These are phyloP conservation scores for Carex arenaria DNA, from an alignment of 202 grass and related monocot genomes.

Conservation along the genomic window DNA sequence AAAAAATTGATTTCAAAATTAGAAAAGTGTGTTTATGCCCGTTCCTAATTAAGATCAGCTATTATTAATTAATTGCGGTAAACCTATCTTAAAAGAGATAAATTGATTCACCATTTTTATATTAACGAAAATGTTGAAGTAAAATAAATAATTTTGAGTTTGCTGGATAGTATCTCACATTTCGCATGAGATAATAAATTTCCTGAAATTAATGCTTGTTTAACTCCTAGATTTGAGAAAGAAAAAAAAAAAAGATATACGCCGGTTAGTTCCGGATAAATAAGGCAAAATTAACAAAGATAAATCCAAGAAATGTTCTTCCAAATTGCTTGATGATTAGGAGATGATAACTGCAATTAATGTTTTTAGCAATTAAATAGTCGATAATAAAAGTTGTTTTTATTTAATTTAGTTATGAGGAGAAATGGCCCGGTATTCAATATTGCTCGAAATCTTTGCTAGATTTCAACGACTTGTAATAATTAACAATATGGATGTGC, in stretches of 20 bases:
- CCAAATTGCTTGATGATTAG: not conserved
- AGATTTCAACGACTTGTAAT: not conserved
- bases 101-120: too few relatives aligned
- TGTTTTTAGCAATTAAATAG: not conserved
- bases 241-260: not conserved
- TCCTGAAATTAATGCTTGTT: not conserved
- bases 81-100: too few relatives aligned
- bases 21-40: too few relatives aligned
- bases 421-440: not conserved
- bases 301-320: not conserved
- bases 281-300: not conserved
- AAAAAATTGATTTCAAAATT: too few relatives aligned
- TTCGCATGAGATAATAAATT: not conserved
- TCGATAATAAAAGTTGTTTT: too few relatives aligned
- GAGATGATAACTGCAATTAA: not conserved
- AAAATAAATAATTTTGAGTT: not conserved
- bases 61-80: too few relatives aligned
- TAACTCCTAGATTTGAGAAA: not conserved
- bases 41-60: too few relatives aligned
- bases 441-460: not conserved
- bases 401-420: not conserved
- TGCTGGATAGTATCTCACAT: not conserved
- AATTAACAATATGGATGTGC: not conserved
- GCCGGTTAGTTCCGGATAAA: not conserved
- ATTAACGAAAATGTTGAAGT: too few relatives aligned